Conservation (phyloP, 148 eudicot species). For the Vaccinium darrowii region DNA sequence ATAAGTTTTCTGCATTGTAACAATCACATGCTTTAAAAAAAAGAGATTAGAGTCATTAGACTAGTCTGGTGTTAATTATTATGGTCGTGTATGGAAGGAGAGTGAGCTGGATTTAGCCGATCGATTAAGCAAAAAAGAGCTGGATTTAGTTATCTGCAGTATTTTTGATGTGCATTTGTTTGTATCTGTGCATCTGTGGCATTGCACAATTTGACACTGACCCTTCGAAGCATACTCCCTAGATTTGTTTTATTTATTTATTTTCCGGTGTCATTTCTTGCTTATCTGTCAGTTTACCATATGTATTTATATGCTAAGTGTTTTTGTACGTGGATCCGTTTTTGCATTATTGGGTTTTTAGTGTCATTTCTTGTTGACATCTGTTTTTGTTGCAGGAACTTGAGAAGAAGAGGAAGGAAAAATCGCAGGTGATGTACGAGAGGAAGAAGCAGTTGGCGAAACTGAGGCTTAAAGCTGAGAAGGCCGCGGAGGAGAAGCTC, state of each 20-base stretch:
- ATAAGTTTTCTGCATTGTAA: not conserved
- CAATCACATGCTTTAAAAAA: too few species aligned
- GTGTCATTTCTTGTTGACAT: not conserved
- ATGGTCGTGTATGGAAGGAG: not conserved
- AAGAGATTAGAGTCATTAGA: not conserved
- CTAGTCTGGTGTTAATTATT: not conserved
- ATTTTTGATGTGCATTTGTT: not conserved
- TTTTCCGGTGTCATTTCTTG: not conserved
- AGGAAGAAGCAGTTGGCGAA: slow-evolving; percentile 56
- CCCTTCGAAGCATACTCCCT: not conserved
- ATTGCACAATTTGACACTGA: not conserved
- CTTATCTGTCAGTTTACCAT: too few species aligned
- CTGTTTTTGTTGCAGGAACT: slow-evolving; percentile 38
- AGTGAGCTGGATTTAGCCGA: not conserved
- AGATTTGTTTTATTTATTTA: not conserved
- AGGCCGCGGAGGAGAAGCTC: slow-evolving; percentile 58
- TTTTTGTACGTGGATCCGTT: not conserved
- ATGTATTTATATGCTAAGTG: not conserved
- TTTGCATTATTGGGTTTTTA: not conserved
- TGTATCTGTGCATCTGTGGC: not conserved
- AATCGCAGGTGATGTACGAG: slow-evolving; percentile 41
- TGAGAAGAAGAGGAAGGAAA: slow-evolving; percentile 63
- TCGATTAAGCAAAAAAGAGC: not conserved
- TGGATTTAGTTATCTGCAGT: not conserved
- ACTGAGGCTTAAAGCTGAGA: slow-evolving; percentile 57